A percentile compares a stretch with the other conserved stretches of the same genome.
These are phyloP conservation scores for Leccinum subgranulosum DNA, from an alignment of 768 basidiomycete species.

Conservation along the genomic window DNA sequence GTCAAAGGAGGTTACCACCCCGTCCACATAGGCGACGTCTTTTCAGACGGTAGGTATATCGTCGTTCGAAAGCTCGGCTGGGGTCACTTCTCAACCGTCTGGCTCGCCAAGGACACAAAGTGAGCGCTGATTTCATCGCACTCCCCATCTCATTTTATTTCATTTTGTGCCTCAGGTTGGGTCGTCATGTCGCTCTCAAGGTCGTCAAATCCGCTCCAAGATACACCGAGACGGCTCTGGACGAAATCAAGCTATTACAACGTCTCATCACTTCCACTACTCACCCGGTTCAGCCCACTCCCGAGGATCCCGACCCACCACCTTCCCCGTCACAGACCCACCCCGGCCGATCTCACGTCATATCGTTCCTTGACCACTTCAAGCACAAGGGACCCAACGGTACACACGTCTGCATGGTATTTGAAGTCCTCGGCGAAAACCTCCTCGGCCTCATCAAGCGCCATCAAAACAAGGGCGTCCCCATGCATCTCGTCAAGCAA, in stretches of 20 bases:
- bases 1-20: constrained; percentile 83
- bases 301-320: constrained; percentile 48
- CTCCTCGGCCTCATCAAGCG: constrained; percentile 94
- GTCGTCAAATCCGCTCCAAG: constrained; percentile 97
- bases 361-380: constrained; percentile 97
- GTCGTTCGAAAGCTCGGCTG: constrained; percentile 95
- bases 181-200: constrained; percentile 97
- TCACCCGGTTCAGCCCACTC: constrained; percentile 47
- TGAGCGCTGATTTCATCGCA: constrained; percentile 34
- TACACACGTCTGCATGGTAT: constrained; percentile 98
- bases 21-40: constrained; percentile 91
- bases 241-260: constrained; percentile 98
- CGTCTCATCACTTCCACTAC: constrained; percentile 85
- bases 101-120: constrained; percentile 84
- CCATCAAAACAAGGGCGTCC: constrained; percentile 97
- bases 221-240: constrained; percentile 97
- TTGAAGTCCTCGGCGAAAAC: constrained; percentile 97
- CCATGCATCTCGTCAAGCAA: constrained; percentile 88
- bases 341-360: constrained; percentile 90
- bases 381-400: constrained; percentile 96
- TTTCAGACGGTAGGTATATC: constrained; percentile 82
- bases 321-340: constrained; percentile 65
- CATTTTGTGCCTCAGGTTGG: constrained; percentile 53
- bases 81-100: constrained; percentile 94
- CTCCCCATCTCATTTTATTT: constrained; percentile 3